Base-by-base conservation (phyloP, 2,329 filamentous ascomycete species). In the Cercospora sp. region DNA sequence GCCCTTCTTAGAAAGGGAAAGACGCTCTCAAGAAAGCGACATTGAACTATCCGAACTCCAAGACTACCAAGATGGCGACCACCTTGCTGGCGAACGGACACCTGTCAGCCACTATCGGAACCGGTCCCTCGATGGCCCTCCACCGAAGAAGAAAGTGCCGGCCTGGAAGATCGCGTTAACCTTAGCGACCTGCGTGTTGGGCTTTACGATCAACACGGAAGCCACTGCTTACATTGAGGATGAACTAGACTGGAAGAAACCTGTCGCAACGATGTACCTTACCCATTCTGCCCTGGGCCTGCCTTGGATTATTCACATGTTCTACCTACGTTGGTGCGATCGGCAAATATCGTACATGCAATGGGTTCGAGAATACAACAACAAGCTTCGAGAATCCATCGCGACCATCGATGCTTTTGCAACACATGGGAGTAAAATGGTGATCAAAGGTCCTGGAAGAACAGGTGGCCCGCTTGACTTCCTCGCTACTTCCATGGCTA, bases 201-300 rank as follows among this genome's bases (percentile, higher is more conserved):
- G 76, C 18, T 75, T 77, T 61, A 72, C 72, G 5, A 68, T 76
- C 66, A 77, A 78, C 68, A 78, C 76, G 26, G 76, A 78, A 72
- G 72, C 76, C 8, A 75, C 74, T 3, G 75, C 75, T 8, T 78
- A 78, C 65, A 74, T 77, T 62, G 73, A 78, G 65, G 73, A 76
- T 61, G 71, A 73, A 23, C 63, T 78, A 2, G 74, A 72, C 61
- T 78, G 73, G 73, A 75, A 75, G 63, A 78, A 78, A 58, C 76
- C 76, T 5, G 76, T 77, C 64, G 73, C 72, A 23, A 77, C 75
- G 9, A 68, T 78, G 60, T 78, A 78, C 66, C 68, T 78, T 60
- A 76, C 73, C 48, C 76, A 78, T 71, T 73, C 71, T 67, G 73
- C 75, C 1, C 73, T 78, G 23, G 65, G 66, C 23, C 33, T 78